phyloP scores from a whole-genome alignment of 2,329 filamentous ascomycete species.

The Colletotrichum chlorophyti region DNA sequence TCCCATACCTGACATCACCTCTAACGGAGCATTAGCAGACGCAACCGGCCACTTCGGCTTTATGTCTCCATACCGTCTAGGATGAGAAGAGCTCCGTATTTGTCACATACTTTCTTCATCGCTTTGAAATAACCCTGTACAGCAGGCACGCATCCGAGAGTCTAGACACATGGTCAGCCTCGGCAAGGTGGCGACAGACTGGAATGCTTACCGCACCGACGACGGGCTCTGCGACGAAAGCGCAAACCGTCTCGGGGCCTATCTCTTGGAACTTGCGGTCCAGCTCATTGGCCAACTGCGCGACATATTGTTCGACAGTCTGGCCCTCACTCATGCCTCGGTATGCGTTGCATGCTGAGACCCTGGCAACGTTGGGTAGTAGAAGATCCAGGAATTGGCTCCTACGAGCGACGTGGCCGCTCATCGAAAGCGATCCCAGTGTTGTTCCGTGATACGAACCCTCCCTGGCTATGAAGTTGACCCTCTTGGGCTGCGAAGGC shows the following conservation, averaged over 20 bases:
- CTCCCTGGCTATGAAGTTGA: constrained; percentile 69
- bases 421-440: constrained; percentile 68
- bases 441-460: constrained; percentile 78
- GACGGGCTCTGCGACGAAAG: constrained; percentile 67
- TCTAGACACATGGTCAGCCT: constrained; percentile 43
- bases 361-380: constrained; percentile 60
- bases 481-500: constrained; percentile 54
- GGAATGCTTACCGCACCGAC: constrained; percentile 68
- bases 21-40: constrained; percentile 37
- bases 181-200: constrained; percentile 19
- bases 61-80: constrained; percentile 58
- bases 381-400: constrained; percentile 69
- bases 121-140: constrained; percentile 65
- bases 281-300: constrained; percentile 67
- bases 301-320: constrained; percentile 56
- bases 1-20: constrained; percentile 26
- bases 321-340: constrained; percentile 60
- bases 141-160: constrained; percentile 73
- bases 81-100: constrained; percentile 76
- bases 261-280: constrained; percentile 70
- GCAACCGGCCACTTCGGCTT: no score
- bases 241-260: constrained; percentile 71
- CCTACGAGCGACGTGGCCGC: constrained; percentile 67
- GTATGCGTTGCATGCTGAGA: constrained; percentile 73
- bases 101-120: constrained; percentile 72